Base-by-base conservation (phyloP, 129 eudicot genomes). In the Chrysanthemum makinoi region DNA sequence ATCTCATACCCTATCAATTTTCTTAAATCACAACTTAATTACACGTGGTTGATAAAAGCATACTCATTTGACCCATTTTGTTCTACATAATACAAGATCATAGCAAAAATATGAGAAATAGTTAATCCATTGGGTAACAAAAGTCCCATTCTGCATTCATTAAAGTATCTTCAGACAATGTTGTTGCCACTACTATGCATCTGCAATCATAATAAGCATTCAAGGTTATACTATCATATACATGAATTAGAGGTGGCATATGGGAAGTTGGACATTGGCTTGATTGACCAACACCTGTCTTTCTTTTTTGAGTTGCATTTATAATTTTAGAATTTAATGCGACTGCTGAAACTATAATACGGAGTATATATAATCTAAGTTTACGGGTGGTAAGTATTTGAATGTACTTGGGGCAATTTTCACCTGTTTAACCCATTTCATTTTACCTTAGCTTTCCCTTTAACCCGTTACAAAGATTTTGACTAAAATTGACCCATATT, bases 171-270 rank as follows among this genome's bases (percentile, higher is more conserved):
- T 85, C 96, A 44, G 96, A 78, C 80, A 94, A 74, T 46, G 99
- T 89, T 52, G 99, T 94, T 61, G 99, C 87, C 75, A 94, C 99
- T 22, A 88, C 99, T 84, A 94, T 90, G 81, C 99, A 87, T 81
- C 99, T 94, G 96, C 78, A 87, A 72, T 65, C 54, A 77, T 18
- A 77, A 55, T 3, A 68, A 77, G 13, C 26, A 56, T 48, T 69
- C 49, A n/a, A 11, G 28, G 53, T 69, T 73, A 68, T 64, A 48
- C 10, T 61, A 44, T 13, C 26, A 66, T 22, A 54, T 52, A 74
- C 50, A 65, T 50, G 47, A 54, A 20, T 2, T 0, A 33, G 15
- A 58, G 55, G 51, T 59, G 26, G 56, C 35, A 71, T 13, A 20
- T 58, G 56, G 62, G 58, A 12, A 56, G 22, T 14, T 46, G 20